A percentile compares a stretch with the other conserved stretches of the same genome.
These are phyloP conservation scores for Fusarium pseudoanthophilum DNA, from an alignment of 2,329 filamentous ascomycete species.

Conservation along the genomic window DNA sequence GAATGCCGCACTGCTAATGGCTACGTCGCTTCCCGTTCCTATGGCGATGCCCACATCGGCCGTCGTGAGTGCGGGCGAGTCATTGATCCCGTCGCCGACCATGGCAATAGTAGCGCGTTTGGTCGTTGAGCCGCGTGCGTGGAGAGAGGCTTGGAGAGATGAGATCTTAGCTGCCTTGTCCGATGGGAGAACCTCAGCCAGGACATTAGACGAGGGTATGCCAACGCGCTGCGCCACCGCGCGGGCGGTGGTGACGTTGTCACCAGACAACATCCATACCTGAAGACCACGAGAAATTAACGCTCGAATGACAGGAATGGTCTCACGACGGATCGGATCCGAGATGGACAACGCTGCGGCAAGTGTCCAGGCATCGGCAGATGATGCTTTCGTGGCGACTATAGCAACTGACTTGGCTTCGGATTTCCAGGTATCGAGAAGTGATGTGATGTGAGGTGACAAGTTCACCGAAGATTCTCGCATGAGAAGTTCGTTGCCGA, in stretches of 20 bases:
- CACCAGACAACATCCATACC: slow-evolving; percentile 93
- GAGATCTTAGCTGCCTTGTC: slow-evolving; percentile 81
- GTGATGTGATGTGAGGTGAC: slow-evolving; percentile 46
- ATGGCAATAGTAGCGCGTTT: slow-evolving; percentile 74
- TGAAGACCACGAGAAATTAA: slow-evolving; percentile 74
- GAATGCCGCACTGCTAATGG: slow-evolving; percentile 83
- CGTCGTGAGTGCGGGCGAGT: slow-evolving; percentile 81
- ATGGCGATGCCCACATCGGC: slow-evolving; percentile 89
- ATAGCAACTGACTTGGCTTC: slow-evolving; percentile 73
- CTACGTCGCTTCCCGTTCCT: slow-evolving; percentile 84
- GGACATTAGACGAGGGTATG: slow-evolving; percentile 78
- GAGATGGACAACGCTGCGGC: slow-evolving; percentile 78
- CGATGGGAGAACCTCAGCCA: slow-evolving; percentile 86
- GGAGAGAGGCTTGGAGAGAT: slow-evolving; percentile 66
- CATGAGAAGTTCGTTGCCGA: slow-evolving; percentile 81
- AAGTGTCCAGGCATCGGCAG: slow-evolving; percentile 58
- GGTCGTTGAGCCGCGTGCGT: slow-evolving; percentile 47
- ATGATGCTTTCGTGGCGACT: slow-evolving; percentile 57
- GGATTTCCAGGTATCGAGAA: slow-evolving; percentile 67
- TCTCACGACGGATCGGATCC: slow-evolving; percentile 82
- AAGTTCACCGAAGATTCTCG: slow-evolving; percentile 57
- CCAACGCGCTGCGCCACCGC: slow-evolving; percentile 82
- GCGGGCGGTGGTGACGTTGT: slow-evolving; percentile 85
- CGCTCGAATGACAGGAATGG: slow-evolving; percentile 69
- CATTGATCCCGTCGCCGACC: slow-evolving; percentile 91